Evolutionary conservation across 768 basidiomycete genomes (phyloP).

Genomic region (Mycena kentingensis): DNA sequence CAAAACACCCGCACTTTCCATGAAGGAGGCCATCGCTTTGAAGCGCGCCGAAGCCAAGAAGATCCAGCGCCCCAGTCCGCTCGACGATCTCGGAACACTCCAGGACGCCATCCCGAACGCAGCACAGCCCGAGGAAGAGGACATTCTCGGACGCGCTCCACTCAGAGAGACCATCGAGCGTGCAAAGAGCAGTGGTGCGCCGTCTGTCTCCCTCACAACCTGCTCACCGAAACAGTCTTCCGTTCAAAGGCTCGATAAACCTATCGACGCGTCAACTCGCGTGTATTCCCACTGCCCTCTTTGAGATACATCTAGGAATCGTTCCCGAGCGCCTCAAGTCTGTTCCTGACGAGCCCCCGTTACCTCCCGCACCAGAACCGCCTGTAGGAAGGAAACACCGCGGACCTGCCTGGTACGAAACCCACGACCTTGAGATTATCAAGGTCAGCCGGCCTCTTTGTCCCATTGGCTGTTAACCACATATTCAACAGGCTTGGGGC

Average conservation of each 20-base stretch:
- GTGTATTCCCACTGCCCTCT: conserved; percentile 76
- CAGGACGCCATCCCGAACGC: conserved; percentile 52
- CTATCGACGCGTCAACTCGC: conserved; percentile 70
- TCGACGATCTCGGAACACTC: conserved; percentile 42
- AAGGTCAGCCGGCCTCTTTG: conserved; percentile 42
- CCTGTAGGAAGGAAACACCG: conserved; percentile 42
- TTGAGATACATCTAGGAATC: conserved; percentile 77
- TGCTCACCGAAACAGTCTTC: conserved; percentile 53
- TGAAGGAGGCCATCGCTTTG: conserved; percentile 79
- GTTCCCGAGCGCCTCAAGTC: conserved; percentile 70
- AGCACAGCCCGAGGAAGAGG: conserved; percentile 44
- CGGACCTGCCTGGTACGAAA: conserved; percentile 76
- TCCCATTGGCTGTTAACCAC: no score
- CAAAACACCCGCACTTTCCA: conserved; percentile 44
- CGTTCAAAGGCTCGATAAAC: conserved; percentile 67
- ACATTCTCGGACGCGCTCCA: conserved; percentile 65
- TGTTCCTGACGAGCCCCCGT: conserved; percentile 60
- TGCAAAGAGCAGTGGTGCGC: conserved; percentile 74
- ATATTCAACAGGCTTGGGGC: conserved; percentile 54
- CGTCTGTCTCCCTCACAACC: conserved; percentile 22
- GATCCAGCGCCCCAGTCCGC: conserved; percentile 34
- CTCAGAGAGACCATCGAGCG: conserved; percentile 77
- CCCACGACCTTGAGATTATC: conserved; percentile 72
- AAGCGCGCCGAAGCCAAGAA: conserved; percentile 81
- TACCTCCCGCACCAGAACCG: conserved; percentile 41